Percentiles rank a stretch among this genome's conserved stretches.
Evolutionary conservation across 176 grass and related monocot species (phyloP).

Genomic region (Juncus inflexus): DNA sequence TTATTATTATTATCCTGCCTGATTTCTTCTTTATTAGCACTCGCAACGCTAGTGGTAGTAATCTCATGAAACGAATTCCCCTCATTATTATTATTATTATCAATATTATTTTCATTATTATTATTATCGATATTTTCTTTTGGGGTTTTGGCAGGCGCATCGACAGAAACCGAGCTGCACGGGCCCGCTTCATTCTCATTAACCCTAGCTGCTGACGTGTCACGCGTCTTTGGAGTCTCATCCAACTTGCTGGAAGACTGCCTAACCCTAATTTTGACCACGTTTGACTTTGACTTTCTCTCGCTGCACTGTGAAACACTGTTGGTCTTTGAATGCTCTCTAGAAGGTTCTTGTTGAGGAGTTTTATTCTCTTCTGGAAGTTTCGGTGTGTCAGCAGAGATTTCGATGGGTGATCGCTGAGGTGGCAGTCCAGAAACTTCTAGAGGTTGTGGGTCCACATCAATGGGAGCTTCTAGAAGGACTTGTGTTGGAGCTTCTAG

Average conservation of each 20-base stretch:
- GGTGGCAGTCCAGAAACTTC: slow-evolving; percentile 17
- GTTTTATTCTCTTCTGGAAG: slow-evolving; percentile 5
- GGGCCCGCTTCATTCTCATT: slow-evolving; percentile 72
- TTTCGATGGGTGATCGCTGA: slow-evolving; percentile 4
- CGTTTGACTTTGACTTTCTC: slow-evolving; percentile 64
- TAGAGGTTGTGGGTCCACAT: slow-evolving; percentile 8
- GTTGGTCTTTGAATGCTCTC: slow-evolving; percentile 44
- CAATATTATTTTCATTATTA: slow-evolving; percentile 39
- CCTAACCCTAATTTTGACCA: slow-evolving; percentile 82
- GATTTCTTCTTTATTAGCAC: slow-evolving; percentile 60
- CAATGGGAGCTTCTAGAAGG: slow-evolving; percentile 13
- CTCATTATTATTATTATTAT: slow-evolving; percentile 56
- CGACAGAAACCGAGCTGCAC: slow-evolving; percentile 91
- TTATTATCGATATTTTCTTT: slow-evolving; percentile 26
- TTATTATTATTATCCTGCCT: slow-evolving; percentile 73
- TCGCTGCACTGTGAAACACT: slow-evolving; percentile 87
- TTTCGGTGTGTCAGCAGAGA: slow-evolving; percentile 16
- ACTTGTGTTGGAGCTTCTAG: slow-evolving; percentile 3
- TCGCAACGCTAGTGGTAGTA: slow-evolving; percentile 71
- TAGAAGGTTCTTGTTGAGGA: slow-evolving; percentile 22
- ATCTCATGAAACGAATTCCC: slow-evolving; percentile 64
- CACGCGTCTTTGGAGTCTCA: slow-evolving; percentile 32
- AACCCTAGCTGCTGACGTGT: slow-evolving; percentile 32
- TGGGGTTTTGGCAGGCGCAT: slow-evolving; percentile 59
- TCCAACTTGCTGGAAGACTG: slow-evolving; percentile 83